Base-by-base conservation (phyloP, 345 rosid genomes). In the Xanthoceras sorbifolium region DNA sequence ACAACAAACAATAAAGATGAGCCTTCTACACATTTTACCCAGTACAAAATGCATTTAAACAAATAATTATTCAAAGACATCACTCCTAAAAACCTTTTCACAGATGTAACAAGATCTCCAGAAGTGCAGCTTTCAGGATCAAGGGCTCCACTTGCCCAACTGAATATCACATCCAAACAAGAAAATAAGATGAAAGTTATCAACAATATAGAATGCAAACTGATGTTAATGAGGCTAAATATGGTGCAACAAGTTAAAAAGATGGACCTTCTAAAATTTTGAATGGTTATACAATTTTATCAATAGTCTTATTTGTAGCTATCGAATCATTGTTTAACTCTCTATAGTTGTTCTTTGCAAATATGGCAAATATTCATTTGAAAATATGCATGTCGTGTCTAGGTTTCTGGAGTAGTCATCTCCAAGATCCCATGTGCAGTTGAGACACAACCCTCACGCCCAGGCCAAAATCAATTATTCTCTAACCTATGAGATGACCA, bases 141-240 rank as follows among this genome's bases (percentile, higher is more conserved):
- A 77, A 96, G 97, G 73, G 91, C 97, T 77, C 98, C 99, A 80
- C 99, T 96, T 22, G 91, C 97, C 99, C 99, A 96, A 75, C 99
- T 96, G 80, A 48, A 25, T 67, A 77, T 57, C 48, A 75, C 36
- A 78, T 25, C 46, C 71, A 75, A 46, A 70, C 61, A 32, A 38
- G 12, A 62, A 11, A 18, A 11, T 67, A 66, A 59, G 67, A 73
- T 32, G 74, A 20, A 4, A 52, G 8, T 26, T 44, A 28, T 40
- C 46, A 63, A 5, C 63, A 40, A 55, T 46, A 25, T 38, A 40
- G 9, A 28, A 17, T 8, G 26, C 12, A 72, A 46, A 52, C 54
- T 60, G 6, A 52, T n/a, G 34, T 26, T 11, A 52, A 63, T 64
- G 14, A 52, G 7, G 23, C 46, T 10, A 73, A 46, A 32, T 59